These are phyloP conservation scores for Nasturtium officinale DNA, from an alignment of 345 rosid genomes.

Conservation along the genomic window DNA sequence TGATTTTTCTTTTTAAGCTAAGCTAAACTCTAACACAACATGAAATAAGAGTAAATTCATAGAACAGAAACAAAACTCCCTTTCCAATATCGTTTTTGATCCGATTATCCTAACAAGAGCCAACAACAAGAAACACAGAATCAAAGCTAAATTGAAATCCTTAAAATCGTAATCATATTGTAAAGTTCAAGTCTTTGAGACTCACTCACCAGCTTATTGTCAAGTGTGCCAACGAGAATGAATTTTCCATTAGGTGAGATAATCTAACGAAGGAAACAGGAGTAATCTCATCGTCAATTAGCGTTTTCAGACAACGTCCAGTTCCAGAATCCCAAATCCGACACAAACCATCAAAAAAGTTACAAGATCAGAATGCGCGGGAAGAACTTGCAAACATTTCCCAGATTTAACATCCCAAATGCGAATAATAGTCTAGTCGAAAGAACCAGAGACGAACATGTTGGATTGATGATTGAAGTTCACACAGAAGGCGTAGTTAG, in stretches of 20 bases:
- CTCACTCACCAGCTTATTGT: slow-evolving; percentile 65
- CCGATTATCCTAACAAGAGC: no score
- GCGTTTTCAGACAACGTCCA: slow-evolving; percentile 81
- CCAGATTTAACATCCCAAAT: slow-evolving; percentile 89
- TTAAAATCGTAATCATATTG: not conserved
- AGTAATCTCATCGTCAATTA: slow-evolving; percentile 87
- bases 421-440: slow-evolving; percentile 87
- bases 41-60: not conserved
- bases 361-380: slow-evolving; percentile 89
- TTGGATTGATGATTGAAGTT: slow-evolving; percentile 84
- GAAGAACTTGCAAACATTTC: slow-evolving; percentile 80
- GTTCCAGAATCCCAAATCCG: slow-evolving; percentile 86
- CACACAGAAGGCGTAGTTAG: slow-evolving; percentile 76
- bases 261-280: slow-evolving; percentile 84
- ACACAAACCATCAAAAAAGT: slow-evolving; percentile 89
- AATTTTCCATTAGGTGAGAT: slow-evolving; percentile 88
- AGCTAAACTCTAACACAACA: not conserved
- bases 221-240: slow-evolving; percentile 89
- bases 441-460: slow-evolving; percentile 85
- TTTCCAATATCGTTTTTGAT: not conserved
- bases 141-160: not conserved
- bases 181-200: not conserved
- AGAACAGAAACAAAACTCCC: not conserved
- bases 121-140: not conserved
- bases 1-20: not conserved